Conservation (phyloP, 2,329 filamentous ascomycete genomes). For the Madurella fahalii region DNA sequence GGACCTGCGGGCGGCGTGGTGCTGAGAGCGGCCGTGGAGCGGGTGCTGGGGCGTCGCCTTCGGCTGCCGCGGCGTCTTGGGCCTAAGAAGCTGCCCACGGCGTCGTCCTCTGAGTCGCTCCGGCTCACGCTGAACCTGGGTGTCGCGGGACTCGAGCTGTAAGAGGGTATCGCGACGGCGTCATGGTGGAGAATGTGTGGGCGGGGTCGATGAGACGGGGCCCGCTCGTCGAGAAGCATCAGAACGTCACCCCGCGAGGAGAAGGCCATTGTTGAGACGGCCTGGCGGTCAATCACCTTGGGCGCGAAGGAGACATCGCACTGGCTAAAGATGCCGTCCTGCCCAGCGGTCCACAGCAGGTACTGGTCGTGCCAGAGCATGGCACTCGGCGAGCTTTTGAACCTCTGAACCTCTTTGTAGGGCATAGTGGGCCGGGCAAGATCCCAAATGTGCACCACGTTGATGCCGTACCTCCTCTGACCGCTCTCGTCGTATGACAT, state of each 20-base stretch:
- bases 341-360: conserved; percentile 62
- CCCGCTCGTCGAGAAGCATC: conserved; percentile 59
- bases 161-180: conserved; percentile 36
- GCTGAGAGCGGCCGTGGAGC: conserved; percentile 44
- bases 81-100: conserved; percentile 56
- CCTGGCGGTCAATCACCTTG: conserved; percentile 58
- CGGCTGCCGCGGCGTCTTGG: conserved; percentile 37
- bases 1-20: conserved; percentile 51
- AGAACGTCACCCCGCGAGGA: conserved; percentile 56
- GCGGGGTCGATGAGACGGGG: conserved; percentile 42
- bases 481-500: conserved; percentile 58
- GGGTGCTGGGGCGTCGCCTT: conserved; percentile 42
- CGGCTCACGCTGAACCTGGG: conserved; percentile 53
- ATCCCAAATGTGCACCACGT: conserved; percentile 63
- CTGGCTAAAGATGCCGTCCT: conserved; percentile 59
- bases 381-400: conserved; percentile 53
- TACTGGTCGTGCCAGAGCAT: conserved; percentile 63
- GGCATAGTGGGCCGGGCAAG: conserved; percentile 63
- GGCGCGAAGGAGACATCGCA: conserved; percentile 62
- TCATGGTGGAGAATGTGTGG: conserved; percentile 32
- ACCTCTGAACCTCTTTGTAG: conserved; percentile 61
- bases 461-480: conserved; percentile 51
- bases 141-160: conserved; percentile 46
- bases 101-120: conserved; percentile 64
- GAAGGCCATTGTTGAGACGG: conserved; percentile 58